These are phyloP conservation scores for Arthrobotrys sinensis DNA, from an alignment of 2,329 filamentous ascomycete genomes.

Conservation along the genomic window DNA sequence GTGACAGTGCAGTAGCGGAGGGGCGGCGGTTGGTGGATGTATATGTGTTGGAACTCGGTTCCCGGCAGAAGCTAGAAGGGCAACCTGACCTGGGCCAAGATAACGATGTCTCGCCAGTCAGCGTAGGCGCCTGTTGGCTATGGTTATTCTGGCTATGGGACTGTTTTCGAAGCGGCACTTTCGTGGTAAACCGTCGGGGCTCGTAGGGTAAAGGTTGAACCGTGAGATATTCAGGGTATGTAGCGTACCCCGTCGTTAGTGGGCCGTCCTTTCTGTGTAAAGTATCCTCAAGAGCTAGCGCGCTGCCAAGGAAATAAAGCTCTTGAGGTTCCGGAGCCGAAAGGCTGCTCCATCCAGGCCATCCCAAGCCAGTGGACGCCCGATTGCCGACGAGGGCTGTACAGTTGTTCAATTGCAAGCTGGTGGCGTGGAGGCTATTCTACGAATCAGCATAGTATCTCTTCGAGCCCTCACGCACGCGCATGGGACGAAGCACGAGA, in stretches of 20 bases:
- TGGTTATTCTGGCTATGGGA: constrained; percentile 4
- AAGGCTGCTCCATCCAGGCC: constrained; percentile 37
- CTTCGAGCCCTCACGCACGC: too few species aligned
- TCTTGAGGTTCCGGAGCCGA: constrained; percentile 55
- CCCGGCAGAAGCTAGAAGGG: constrained; percentile 26
- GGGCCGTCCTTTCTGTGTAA: constrained; percentile 50
- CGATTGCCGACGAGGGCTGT: constrained; percentile 45
- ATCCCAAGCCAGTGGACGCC: constrained; percentile 22
- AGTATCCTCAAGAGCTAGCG: constrained; percentile 60
- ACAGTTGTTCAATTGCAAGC: not conserved
- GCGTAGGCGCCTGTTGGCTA: constrained; percentile 3
- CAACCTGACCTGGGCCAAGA: constrained; percentile 42
- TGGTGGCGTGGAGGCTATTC: not conserved
- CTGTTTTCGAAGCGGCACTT: constrained; percentile 16
- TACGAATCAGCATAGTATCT: too few species aligned
- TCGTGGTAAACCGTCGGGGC: constrained; percentile 17
- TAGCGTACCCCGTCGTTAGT: constrained; percentile 40
- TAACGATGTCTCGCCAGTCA: constrained; percentile 23
- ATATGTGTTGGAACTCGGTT: constrained; percentile 57
- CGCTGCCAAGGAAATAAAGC: constrained; percentile 55
- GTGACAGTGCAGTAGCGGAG: constrained; percentile 42
- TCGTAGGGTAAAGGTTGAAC: constrained; percentile 34
- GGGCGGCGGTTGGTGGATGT: constrained; percentile 50
- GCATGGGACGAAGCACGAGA: not conserved
- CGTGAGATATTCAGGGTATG: constrained; percentile 32